Evolutionary conservation across 2,329 filamentous ascomycete species (phyloP), one percentile per base, ranked within the genome.

Genomic region (Didymella glomerata): DNA sequence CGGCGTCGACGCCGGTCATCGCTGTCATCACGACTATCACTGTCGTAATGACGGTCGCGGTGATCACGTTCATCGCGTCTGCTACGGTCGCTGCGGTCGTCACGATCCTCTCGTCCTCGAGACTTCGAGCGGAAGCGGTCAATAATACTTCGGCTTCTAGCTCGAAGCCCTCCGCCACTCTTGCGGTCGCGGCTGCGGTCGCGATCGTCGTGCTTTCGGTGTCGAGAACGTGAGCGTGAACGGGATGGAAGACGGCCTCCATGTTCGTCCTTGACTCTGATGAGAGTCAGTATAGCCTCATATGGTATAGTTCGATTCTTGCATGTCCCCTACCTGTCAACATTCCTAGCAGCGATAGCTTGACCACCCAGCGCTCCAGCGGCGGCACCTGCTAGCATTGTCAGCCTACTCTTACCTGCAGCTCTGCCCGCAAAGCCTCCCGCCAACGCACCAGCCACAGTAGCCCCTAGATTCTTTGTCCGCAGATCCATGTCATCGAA

Each of bases 381-480:
- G 22, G 74, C 75, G 28, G 71, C 74, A 61, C 75, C 75, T 76
- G 72, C 71, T 49, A 77, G 58, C 54, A 74, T 73, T 42, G 74
- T 76, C 62, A 77, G 72, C 65, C 66, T 73, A 57, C 72, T 70
- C 49, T 73, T 69, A 44, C 73, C 73, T 48, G 75, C 51, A 54
- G 66, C 60, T 44, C 67, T 72, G 34, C 73, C 74, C 25, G 72
- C 71, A 52, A 77, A 55, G 48, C 74, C 75, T 57, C 75, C 75
- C 42, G 71, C 75, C 66, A 77, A 75, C 71, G 74, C 75, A 75
- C 75, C 75, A 70, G 68, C 74, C 66, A 74, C 67, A 54, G 71
- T 71, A 64, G 75, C 74, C 46, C 72, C 72, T 63, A 76, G 60
- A 57, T 67, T 67, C 59, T 68, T 70, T 28, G 75, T 73, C 34